A percentile compares a stretch with the other conserved stretches of the same genome.
Evolutionary conservation across 1,139 yeast genomes (phyloP).

Genomic region (Torulaspora pretoriensis): DNA sequence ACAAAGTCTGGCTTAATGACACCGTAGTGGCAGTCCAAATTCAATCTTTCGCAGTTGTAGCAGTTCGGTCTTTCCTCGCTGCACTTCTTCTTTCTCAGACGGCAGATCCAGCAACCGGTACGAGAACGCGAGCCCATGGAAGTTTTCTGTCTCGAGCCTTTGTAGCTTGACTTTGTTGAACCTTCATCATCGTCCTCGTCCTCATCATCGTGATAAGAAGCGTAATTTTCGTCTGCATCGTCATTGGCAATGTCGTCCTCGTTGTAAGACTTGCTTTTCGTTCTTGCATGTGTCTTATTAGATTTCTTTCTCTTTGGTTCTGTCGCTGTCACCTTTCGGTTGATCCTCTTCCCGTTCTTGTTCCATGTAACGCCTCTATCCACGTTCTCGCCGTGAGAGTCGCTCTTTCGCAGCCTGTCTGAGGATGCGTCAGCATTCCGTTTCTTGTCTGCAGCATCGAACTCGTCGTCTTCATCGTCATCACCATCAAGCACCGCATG

Average conservation of each 20-base stretch:
- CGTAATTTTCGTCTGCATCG: constrained; percentile 12
- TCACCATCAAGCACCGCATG: constrained; percentile 19
- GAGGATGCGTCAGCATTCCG: background rate
- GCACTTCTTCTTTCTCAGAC: constrained; percentile 62
- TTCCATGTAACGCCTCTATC: constrained; percentile 33
- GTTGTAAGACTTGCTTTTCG: background rate
- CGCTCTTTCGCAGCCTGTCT: constrained; percentile 5
- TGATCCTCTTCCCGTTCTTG: constrained; percentile 34
- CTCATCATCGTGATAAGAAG: constrained; percentile 8
- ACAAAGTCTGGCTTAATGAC: constrained; percentile 52
- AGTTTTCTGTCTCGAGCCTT: constrained; percentile 18
- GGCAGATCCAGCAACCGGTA: constrained; percentile 67
- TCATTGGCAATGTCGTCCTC: constrained; percentile 3
- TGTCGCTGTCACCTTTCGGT: constrained; percentile 22
- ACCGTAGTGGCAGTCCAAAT: constrained; percentile 48
- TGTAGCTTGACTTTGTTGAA: constrained; percentile 5
- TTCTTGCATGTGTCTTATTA: constrained; percentile 3
- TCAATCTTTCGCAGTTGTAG: constrained; percentile 49
- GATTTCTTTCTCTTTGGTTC: constrained; percentile 13
- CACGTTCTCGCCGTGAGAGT: constrained; percentile 1
- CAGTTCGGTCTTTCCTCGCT: constrained; percentile 59
- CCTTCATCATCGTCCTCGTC: constrained; percentile 14
- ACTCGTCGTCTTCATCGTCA: constrained; percentile 22
- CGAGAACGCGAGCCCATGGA: constrained; percentile 44
- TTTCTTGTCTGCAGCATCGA: constrained; percentile 1